Evolutionary conservation across 768 basidiomycete species (phyloP).

Genomic region (Austroboletus festivus): DNA sequence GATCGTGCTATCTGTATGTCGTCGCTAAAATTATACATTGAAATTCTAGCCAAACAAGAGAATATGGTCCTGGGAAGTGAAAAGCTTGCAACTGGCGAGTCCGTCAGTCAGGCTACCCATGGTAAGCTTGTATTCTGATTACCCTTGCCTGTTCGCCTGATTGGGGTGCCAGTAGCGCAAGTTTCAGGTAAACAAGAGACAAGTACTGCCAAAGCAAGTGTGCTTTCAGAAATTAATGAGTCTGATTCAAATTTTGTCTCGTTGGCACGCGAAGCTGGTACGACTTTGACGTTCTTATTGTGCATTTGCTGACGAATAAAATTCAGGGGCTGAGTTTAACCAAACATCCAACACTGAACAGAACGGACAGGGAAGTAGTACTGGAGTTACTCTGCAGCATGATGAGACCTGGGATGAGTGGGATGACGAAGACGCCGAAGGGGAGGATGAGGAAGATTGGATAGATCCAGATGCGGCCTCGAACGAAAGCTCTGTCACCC

Average conservation of each 20-base stretch:
- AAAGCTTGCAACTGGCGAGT: constrained; percentile 1
- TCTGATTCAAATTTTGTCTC: constrained; percentile 28
- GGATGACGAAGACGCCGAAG: constrained; percentile 41
- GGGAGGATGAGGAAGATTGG: constrained; percentile 44
- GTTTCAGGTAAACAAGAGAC: constrained; percentile 12
- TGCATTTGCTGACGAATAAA: constrained; percentile 4
- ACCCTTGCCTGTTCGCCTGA: constrained; percentile 1
- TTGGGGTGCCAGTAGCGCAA: constrained; percentile 1
- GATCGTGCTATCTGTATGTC: neutral
- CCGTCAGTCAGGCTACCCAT: neutral
- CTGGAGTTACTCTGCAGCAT: constrained; percentile 14
- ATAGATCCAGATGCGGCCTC: constrained; percentile 46
- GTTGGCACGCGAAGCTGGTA: constrained; percentile 33
- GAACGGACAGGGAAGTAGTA: constrained; percentile 15
- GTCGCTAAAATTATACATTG: neutral
- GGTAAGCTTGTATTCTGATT: constrained; percentile 8
- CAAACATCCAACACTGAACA: constrained; percentile 17
- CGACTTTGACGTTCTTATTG: neutral
- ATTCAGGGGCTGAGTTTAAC: constrained; percentile 27
- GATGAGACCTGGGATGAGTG: constrained; percentile 30
- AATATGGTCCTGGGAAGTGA: neutral
- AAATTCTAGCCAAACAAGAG: constrained; percentile 8
- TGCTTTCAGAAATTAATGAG: constrained; percentile 22
- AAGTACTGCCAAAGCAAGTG: constrained; percentile 2
- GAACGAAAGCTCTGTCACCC: constrained; percentile 51